Evolutionary conservation across 345 rosid species (phyloP).

Genomic region (Citrus glauca): DNA sequence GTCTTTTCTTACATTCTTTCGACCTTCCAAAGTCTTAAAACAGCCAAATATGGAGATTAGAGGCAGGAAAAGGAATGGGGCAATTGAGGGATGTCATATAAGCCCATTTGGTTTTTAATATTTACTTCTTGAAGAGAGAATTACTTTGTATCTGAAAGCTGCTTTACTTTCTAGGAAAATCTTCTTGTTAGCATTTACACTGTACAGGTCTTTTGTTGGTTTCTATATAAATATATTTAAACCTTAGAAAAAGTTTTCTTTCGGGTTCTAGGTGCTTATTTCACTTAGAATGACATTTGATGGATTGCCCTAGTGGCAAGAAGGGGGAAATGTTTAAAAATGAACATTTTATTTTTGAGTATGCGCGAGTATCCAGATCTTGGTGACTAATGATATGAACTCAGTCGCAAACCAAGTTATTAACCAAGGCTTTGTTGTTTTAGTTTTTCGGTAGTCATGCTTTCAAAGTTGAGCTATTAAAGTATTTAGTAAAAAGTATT

Average conservation of each 20-base stretch:
- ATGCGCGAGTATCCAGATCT: neutral
- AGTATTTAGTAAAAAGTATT: no score
- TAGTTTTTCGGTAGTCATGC: no score
- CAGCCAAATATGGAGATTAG: neutral
- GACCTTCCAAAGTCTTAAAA: neutral
- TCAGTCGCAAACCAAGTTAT: neutral
- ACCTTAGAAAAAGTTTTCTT: neutral
- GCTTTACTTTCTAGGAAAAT: neutral
- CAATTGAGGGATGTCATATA: neutral
- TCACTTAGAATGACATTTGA: neutral
- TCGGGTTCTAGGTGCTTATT: slow-evolving; percentile 3
- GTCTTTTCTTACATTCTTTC: slow-evolving; percentile 12
- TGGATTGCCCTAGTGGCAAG: neutral
- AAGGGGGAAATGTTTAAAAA: neutral
- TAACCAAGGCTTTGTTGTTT: no score
- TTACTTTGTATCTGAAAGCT: slow-evolving; percentile 22
- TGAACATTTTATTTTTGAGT: neutral
- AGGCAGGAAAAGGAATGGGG: slow-evolving; percentile 1
- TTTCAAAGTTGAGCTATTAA: no score
- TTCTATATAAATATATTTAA: slow-evolving; percentile 7
- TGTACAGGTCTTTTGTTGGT: slow-evolving; percentile 27
- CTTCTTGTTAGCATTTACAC: slow-evolving; percentile 28
- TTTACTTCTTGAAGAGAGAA: slow-evolving; percentile 12
- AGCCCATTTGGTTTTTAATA: neutral
- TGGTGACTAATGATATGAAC: neutral